These are phyloP conservation scores for Pichia terricola DNA, from an alignment of 1,139 yeast genomes.

Conservation along the genomic window DNA sequence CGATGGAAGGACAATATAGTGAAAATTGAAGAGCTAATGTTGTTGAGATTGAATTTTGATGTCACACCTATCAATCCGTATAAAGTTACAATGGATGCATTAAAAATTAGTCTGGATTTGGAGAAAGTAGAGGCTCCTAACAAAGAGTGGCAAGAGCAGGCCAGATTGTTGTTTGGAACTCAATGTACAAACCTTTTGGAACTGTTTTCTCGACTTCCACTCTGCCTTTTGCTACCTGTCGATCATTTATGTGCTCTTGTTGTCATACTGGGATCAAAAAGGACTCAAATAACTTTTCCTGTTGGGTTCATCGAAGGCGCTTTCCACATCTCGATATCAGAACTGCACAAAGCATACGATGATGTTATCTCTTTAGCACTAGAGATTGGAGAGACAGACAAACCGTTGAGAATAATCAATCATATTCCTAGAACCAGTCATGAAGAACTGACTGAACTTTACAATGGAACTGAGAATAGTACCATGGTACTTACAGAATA, in stretches of 20 bases:
- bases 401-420: constrained; percentile 16
- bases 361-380: constrained; percentile 13
- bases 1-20: constrained; percentile 40
- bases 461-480: constrained; percentile 2
- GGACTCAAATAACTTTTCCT: constrained; percentile 15
- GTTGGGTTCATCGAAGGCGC: constrained; percentile 8
- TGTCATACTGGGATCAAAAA: constrained; percentile 16
- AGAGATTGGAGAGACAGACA: constrained; percentile 13
- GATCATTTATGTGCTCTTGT: constrained; percentile 20
- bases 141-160: constrained; percentile 15
- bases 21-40: constrained; percentile 34
- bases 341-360: constrained; percentile 18
- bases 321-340: constrained; percentile 12
- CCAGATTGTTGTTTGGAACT: constrained; percentile 14
- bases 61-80: constrained; percentile 37
- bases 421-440: constrained; percentile 14
- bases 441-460: constrained; percentile 11
- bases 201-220: constrained; percentile 20
- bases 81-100: constrained; percentile 16
- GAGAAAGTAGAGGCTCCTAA: background rate
- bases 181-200: constrained; percentile 21
- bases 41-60: constrained; percentile 43
- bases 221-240: constrained; percentile 17
- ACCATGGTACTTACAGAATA: background rate
- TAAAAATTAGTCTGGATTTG: constrained; percentile 11